Evolutionary conservation across 352 stramenopile species (phyloP), one percentile per base, ranked within the genome.

Genomic region (Globisporangium apiculatum): DNA sequence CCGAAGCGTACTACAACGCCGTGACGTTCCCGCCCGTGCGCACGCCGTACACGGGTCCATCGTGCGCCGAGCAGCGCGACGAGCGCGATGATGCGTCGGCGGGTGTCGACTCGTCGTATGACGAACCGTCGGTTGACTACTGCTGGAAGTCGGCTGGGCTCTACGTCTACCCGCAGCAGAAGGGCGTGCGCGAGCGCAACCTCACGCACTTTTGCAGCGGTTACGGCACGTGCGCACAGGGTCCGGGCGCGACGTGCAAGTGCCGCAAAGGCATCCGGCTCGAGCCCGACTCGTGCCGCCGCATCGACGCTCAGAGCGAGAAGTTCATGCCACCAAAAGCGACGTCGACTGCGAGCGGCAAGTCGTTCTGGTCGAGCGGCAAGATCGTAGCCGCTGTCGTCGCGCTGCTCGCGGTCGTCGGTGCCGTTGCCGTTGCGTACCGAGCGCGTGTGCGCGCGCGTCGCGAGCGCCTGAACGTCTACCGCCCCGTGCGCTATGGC

Each of bases 121-220:
- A 87, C 46, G 54, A 62, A 12, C 59, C 75, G 4, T 89, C 79
- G n/a, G 60, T 81, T 18, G 82, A 92, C 56, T 58, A 87, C 56
- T 92, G 82, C 67, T 92, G 82, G 82, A 64, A 74, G 24, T 82
- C 75, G 5, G 80, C 72, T 0, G 78, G 78, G 0, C 70, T 58
- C 17, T 80, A 81, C 43, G 68, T 88, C 15, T 87, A 89, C 57
- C 73, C 75, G 24, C 51, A 82, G 54, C 66, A 83, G 35, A 87
- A 87, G 53, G 75, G 73, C 8, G 71, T 86, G 36, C 72, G 71
- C n/a, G 74, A 87, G 11, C 83, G 76, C 51, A 75, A 59, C 6
- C 60, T 89, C 5, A 90, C 79, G 4, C 51, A 60, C 14, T 90
- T 79, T 51, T 92, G 82, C 58, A 83, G 65, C 38, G 82, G 82